Evolutionary conservation across 2,329 filamentous ascomycete species (phyloP).

Genomic region (Claviceps pusilla): DNA sequence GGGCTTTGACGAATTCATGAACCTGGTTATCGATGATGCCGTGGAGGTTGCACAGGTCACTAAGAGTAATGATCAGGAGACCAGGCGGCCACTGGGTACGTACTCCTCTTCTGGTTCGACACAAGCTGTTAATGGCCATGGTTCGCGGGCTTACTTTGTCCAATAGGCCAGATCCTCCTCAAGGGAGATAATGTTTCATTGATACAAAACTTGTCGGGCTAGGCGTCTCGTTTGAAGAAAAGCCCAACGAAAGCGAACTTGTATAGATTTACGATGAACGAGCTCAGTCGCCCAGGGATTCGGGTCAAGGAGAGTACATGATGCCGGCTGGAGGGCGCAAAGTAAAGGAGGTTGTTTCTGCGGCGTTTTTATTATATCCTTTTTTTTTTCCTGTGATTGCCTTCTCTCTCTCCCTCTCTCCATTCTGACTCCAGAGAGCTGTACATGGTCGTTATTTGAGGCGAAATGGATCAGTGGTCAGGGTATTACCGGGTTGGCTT

Average conservation of each 20-base stretch:
- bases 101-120: neutral
- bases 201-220: conserved; percentile 39
- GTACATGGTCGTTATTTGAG: neutral
- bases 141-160: conserved; percentile 12
- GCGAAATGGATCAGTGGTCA: neutral
- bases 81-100: conserved; percentile 64
- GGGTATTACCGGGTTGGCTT: neutral
- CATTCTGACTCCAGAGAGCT: neutral
- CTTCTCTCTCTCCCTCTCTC: neutral
- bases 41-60: conserved; percentile 78
- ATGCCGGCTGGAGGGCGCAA: neutral
- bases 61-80: conserved; percentile 63
- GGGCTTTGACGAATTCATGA: conserved; percentile 99
- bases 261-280: neutral
- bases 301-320: neutral
- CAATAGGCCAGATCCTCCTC: conserved; percentile 62
- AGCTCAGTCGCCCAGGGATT: neutral
- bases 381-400: neutral
- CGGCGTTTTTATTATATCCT: neutral
- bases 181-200: conserved; percentile 82
- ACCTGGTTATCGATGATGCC: conserved; percentile 89
- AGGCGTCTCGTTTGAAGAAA: neutral
- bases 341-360: neutral
- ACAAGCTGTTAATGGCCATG: neutral
- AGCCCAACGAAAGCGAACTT: too few species aligned